Percentiles rank a stretch among this genome's conserved stretches.
Evolutionary conservation across 83 land plant species (phyloP).

Genomic region (Picea mariana): DNA sequence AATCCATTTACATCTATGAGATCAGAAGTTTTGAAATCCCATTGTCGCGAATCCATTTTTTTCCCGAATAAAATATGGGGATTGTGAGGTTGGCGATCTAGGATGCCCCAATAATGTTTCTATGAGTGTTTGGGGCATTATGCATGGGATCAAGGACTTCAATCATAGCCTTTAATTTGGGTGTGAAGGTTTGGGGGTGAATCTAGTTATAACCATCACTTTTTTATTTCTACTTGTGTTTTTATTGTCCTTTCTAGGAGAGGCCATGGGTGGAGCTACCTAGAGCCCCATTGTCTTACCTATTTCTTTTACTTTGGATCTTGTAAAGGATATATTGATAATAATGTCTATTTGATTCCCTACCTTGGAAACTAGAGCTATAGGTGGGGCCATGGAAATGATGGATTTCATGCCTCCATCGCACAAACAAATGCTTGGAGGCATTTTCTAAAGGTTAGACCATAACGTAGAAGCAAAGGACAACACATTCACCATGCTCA

Average conservation of each 20-base stretch:
- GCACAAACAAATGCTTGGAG: too few relatives aligned
- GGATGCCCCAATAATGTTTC: conserved; percentile 44
- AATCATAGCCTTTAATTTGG: conserved; percentile 27
- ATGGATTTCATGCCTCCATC: too few relatives aligned
- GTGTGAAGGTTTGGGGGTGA: conserved; percentile 15
- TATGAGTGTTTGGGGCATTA: conserved; percentile 49
- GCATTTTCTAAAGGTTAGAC: too few relatives aligned
- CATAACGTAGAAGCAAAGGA: too few relatives aligned
- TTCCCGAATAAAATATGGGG: conserved; percentile 16
- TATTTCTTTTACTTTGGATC: conserved; percentile 64
- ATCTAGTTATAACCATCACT: conserved; percentile 35
- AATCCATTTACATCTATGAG: too few relatives aligned
- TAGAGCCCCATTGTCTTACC: conserved; percentile 78
- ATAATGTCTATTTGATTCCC: conserved; percentile 73
- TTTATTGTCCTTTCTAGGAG: conserved; percentile 47
- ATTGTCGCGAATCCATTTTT: neutral
- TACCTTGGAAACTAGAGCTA: too few relatives aligned
- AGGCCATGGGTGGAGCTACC: conserved; percentile 78
- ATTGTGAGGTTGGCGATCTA: conserved; percentile 34
- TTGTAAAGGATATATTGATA: conserved; percentile 43
- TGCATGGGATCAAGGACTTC: conserved; percentile 42
- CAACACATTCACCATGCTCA: too few relatives aligned
- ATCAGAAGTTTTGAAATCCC: neutral
- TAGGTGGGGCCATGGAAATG: too few relatives aligned
- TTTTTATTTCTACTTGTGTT: conserved; percentile 48